Base-by-base conservation (phyloP, 2,329 filamentous ascomycete species). In the Aspergillus aculeatinus region DNA sequence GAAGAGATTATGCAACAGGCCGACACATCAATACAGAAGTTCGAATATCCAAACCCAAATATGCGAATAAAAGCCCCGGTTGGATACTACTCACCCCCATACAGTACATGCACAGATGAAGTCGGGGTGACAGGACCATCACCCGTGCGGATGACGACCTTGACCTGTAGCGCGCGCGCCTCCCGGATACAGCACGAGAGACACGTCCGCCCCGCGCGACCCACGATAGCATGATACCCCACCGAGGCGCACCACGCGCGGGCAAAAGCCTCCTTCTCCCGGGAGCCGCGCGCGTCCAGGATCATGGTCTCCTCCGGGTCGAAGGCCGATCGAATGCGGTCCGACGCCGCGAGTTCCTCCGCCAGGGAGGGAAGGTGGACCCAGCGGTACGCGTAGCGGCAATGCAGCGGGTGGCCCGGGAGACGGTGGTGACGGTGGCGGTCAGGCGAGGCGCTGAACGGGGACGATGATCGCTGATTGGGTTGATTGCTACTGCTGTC, bases 161-260 rank as follows among this genome's bases (percentile, higher is more conserved):
- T 66, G 23, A 78, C 73, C 29, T 74, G 72, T 21, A 77, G 59
- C 0, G 77, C 78, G 44, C 72, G 73, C 33, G 77, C 77, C 65
- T 80, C 77, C 21, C 79, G 69, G 12, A 80, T 73, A 65, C 75
- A 78, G 61, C 78, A 80, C 7, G 73, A 72, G 39, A 78, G 59
- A 60, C 76, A 77, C 2, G 72, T 75, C 55, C 72, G 67, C n/a
- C 75, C 74, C 12, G 68, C 71, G 16, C 77, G 70, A 25, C 77
- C 74, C 56, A 80, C 72, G 31, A 80, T 67, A 4, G 78, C 77
- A 67, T 77, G 68, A 47, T 70, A 71, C 12, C 77, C 79, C 33
- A 76, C 71, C 35, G 77, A 72, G 10, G 77, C 74, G 63, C 78
- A 80, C 78, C 78, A 81, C 2, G 78, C 77, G 23, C 78, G 72